Percentiles rank a stretch among this genome's conserved stretches.
These are phyloP conservation scores for Pseudocercospora fuligena DNA, from an alignment of 2,329 filamentous ascomycete genomes.

Conservation along the genomic window DNA sequence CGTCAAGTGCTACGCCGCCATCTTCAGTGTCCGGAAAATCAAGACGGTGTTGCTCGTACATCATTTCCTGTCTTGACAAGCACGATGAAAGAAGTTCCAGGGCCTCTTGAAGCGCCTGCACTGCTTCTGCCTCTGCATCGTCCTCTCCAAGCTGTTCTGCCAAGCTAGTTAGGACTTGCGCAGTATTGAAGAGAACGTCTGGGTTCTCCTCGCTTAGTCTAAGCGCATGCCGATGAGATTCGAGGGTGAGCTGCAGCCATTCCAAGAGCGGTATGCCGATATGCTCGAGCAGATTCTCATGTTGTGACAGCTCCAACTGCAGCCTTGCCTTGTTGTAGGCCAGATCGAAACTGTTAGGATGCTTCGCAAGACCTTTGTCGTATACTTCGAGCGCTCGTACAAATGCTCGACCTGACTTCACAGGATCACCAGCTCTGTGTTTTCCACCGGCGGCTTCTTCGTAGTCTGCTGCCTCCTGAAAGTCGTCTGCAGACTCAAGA, in stretches of 20 bases:
- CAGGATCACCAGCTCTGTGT: constrained; percentile 72
- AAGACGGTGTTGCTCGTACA: constrained; percentile 49
- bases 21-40: constrained; percentile 40
- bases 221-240: constrained; percentile 67
- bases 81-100: constrained; percentile 63
- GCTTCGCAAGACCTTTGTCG: constrained; percentile 64
- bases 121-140: constrained; percentile 54
- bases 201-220: constrained; percentile 65
- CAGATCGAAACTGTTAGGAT: constrained; percentile 69
- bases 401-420: constrained; percentile 66
- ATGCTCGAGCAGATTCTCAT: constrained; percentile 64
- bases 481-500: constrained; percentile 69
- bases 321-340: constrained; percentile 78
- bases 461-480: constrained; percentile 68
- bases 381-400: constrained; percentile 70
- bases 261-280: constrained; percentile 59
- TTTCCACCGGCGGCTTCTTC: constrained; percentile 75
- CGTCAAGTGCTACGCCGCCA: constrained; percentile 35
- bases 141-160: constrained; percentile 64
- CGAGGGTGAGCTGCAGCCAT: constrained; percentile 64
- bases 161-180: constrained; percentile 69
- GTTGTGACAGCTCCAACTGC: constrained; percentile 71
- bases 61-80: constrained; percentile 50
- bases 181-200: constrained; percentile 73
- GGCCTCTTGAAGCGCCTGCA: constrained; percentile 63